phyloP scores from a whole-genome alignment of 2,329 filamentous ascomycete genomes.

The Amauroascus verrucosus region DNA sequence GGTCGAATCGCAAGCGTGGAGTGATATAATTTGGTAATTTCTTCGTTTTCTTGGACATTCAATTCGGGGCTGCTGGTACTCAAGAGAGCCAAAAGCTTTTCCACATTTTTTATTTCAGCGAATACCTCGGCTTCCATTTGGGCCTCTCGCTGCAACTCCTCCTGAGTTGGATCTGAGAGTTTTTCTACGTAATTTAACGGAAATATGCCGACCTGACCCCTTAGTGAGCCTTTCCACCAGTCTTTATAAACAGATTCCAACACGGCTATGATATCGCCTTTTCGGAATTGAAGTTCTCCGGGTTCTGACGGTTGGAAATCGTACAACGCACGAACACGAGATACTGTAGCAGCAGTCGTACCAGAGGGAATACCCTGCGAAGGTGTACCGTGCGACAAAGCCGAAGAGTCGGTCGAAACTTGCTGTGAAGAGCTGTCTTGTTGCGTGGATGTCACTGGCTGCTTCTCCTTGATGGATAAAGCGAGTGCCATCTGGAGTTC shows the following conservation, averaged over 20 bases:
- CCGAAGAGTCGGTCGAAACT: conserved; percentile 28
- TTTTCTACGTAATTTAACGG: conserved; percentile 99
- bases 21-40: conserved; percentile 85
- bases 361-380: conserved; percentile 57
- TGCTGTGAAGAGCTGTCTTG: conserved; percentile 25
- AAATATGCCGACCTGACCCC: conserved; percentile 94
- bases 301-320: conserved; percentile 92
- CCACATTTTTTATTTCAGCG: conserved; percentile 65
- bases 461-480: conserved; percentile 82
- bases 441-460: conserved; percentile 29
- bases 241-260: conserved; percentile 98
- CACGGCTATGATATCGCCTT: conserved; percentile 93
- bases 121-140: conserved; percentile 84
- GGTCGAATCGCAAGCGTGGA: conserved; percentile 88
- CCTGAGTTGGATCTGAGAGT: conserved; percentile 81
- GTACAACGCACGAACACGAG: conserved; percentile 81
- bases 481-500: conserved; percentile 93
- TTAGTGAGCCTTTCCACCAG: conserved; percentile 95
- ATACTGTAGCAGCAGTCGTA: conserved; percentile 92
- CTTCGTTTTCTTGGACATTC: conserved; percentile 86
- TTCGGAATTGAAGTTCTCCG: conserved; percentile 89
- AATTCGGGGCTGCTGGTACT: conserved; percentile 74
- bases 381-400: conserved; percentile 28
- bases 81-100: conserved; percentile 74
- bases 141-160: conserved; percentile 88